Percentiles rank a stretch among this genome's conserved stretches.
These are phyloP conservation scores for Viridothelium virens DNA, from an alignment of 495 filamentous ascomycete genomes.

Conservation along the genomic window DNA sequence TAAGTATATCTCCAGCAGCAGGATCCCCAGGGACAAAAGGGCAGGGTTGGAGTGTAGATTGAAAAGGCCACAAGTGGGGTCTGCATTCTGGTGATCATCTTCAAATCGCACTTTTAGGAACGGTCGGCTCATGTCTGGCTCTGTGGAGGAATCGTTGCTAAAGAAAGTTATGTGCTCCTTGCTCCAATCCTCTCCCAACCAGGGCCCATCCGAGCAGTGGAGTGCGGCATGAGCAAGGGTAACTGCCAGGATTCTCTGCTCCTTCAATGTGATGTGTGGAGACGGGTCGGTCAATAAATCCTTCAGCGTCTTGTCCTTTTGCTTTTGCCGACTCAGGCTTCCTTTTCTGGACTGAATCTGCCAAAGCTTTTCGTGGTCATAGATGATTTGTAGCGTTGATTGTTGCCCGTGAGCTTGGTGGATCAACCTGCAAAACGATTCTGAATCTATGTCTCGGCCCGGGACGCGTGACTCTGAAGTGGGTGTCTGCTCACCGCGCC, in stretches of 20 bases:
- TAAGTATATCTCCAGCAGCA: constrained; percentile 15
- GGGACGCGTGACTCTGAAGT: background rate
- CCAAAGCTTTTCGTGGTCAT: background rate
- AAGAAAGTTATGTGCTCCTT: constrained; percentile 19
- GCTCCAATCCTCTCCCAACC: constrained; percentile 12
- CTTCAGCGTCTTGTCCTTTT: constrained; percentile 7
- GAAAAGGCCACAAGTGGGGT: background rate
- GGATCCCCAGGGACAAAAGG: constrained; percentile 14
- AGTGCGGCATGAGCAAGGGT: constrained; percentile 13
- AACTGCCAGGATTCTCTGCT: constrained; percentile 11
- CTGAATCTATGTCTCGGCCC: background rate
- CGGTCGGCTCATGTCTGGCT: background rate
- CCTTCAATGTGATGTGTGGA: constrained; percentile 9
- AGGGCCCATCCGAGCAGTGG: constrained; percentile 13
- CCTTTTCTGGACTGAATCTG: background rate
- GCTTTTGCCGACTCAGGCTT: background rate
- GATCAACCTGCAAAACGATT: background rate
- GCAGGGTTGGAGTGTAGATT: constrained; percentile 13
- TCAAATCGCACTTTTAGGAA: background rate
- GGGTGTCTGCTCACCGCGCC: background rate
- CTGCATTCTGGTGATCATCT: background rate
- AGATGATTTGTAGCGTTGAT: background rate
- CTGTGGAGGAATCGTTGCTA: background rate
- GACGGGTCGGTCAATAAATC: background rate
- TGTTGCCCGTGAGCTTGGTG: background rate